phyloP scores from a whole-genome alignment of 2,329 filamentous ascomycete genomes.

The Westerdykella sp. region DNA sequence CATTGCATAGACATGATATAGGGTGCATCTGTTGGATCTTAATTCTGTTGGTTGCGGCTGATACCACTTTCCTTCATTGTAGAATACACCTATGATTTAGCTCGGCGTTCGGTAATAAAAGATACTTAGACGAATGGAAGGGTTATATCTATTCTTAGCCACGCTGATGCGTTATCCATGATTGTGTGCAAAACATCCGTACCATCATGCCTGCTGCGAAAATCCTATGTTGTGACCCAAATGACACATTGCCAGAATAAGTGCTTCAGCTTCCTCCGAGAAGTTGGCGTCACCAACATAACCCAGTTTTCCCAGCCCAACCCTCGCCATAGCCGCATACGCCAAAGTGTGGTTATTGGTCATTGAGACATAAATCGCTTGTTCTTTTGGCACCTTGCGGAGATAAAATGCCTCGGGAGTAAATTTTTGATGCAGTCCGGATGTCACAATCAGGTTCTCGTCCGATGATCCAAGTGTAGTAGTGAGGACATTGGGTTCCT shows the following conservation, averaged over 20 bases:
- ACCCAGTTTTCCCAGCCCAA: slow-evolving; percentile 20
- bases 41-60: no score
- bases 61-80: no score
- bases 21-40: no score
- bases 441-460: slow-evolving; percentile 11
- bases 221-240: slow-evolving; percentile 8
- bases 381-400: slow-evolving; percentile 9
- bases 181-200: no score
- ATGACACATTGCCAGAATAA: slow-evolving; percentile 25
- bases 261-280: slow-evolving; percentile 15
- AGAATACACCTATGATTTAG: no score
- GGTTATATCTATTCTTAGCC: no score
- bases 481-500: not conserved
- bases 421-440: slow-evolving; percentile 9
- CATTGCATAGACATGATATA: no score
- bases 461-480: slow-evolving; percentile 2
- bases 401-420: slow-evolving; percentile 14
- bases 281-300: slow-evolving; percentile 23
- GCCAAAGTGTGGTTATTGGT: not conserved
- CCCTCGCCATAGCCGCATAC: slow-evolving; percentile 17
- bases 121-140: no score
- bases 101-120: no score
- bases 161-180: no score
- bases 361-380: slow-evolving; percentile 10
- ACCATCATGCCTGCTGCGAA: no score